Conservation (phyloP, 768 basidiomycete species). For the Mycena olivaceomarginata region DNA sequence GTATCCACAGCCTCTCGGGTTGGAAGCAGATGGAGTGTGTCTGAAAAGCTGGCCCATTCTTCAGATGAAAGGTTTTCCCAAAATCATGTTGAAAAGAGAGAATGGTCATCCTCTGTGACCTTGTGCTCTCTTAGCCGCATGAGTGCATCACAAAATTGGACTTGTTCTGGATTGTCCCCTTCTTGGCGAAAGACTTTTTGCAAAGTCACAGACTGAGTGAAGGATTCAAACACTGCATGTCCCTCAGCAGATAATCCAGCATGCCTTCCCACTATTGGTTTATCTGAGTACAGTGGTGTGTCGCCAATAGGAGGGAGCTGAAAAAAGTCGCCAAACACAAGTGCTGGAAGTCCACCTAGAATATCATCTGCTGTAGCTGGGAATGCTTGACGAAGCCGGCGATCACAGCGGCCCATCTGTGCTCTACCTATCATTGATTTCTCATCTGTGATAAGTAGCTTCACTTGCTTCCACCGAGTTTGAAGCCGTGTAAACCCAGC, state of each 20-base stretch:
- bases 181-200: neutral
- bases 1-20: neutral
- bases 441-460: too few species aligned
- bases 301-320: too few species aligned
- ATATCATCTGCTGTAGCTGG: too few species aligned
- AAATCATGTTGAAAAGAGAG: neutral
- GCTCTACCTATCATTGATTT: too few species aligned
- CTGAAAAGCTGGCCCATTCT: neutral
- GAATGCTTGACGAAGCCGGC: too few species aligned
- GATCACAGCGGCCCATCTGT: too few species aligned
- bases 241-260: neutral
- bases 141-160: neutral
- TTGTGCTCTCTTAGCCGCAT: neutral
- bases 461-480: too few species aligned
- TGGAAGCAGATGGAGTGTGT: neutral
- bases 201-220: neutral
- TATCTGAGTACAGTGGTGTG: neutral
- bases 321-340: too few species aligned
- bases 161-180: neutral
- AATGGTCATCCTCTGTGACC: neutral
- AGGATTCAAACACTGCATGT: neutral
- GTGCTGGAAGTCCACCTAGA: too few species aligned
- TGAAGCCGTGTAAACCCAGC: too few species aligned
- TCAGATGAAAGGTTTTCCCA: neutral
- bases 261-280: neutral